A percentile compares a stretch with the other conserved stretches of the same genome.
Evolutionary conservation across 179 eudicot species (phyloP).

Genomic region (Silene vulgaris): DNA sequence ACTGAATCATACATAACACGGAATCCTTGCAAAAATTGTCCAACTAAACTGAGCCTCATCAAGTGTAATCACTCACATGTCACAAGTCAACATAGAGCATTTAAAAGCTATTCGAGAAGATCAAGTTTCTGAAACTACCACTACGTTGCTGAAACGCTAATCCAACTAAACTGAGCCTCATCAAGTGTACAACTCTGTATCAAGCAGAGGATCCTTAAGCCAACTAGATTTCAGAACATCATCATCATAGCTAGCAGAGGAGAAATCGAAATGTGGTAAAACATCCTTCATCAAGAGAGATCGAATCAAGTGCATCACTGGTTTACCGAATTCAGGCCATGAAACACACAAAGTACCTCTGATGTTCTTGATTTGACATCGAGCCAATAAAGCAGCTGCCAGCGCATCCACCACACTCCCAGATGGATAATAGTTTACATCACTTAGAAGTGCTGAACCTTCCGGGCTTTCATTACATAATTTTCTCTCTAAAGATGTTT

Average conservation of each 20-base stretch:
- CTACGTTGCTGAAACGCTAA: background rate
- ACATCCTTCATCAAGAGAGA: slow-evolving; percentile 49
- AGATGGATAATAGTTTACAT: slow-evolving; percentile 65
- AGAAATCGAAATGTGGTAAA: slow-evolving; percentile 42
- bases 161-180: slow-evolving; percentile 7
- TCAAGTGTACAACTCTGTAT: slow-evolving; percentile 77
- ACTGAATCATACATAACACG: background rate
- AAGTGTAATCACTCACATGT: background rate
- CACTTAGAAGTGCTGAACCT: slow-evolving; percentile 37
- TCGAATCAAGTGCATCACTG: slow-evolving; percentile 46
- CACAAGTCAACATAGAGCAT: background rate
- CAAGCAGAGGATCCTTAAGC: slow-evolving; percentile 46
- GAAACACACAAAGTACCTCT: slow-evolving; percentile 62
- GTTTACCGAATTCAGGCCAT: slow-evolving; percentile 73
- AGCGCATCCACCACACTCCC: slow-evolving; percentile 85
- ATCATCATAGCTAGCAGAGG: slow-evolving; percentile 29
- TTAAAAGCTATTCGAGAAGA: background rate
- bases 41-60: too few relatives aligned
- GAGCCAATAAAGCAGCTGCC: slow-evolving; percentile 68
- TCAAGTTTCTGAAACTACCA: too few relatives aligned
- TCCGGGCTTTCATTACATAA: slow-evolving; percentile 12
- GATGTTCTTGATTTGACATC: slow-evolving; percentile 57
- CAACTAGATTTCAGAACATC: slow-evolving; percentile 42
- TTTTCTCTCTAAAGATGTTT: slow-evolving; percentile 51
- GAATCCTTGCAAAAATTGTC: background rate